phyloP scores from a whole-genome alignment of 208 protist genomes.

The Naegleria fowleri region DNA sequence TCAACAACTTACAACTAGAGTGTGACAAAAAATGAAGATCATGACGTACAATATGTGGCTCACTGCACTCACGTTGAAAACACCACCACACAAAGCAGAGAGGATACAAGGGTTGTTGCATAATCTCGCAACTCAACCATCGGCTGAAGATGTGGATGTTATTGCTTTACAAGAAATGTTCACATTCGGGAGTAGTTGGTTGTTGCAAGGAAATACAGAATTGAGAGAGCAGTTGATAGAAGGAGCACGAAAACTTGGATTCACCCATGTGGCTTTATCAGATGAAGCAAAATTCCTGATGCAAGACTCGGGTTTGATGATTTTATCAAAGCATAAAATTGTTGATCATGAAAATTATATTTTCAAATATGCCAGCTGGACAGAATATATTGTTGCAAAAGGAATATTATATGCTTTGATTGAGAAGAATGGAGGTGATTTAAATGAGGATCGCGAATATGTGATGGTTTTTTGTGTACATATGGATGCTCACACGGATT shows the following conservation, averaged over 20 bases:
- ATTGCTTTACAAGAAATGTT: neutral
- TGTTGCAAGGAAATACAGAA: neutral
- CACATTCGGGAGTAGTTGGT: neutral
- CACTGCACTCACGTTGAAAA: neutral
- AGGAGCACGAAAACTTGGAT: neutral
- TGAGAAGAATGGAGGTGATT: neutral
- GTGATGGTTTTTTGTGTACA: neutral
- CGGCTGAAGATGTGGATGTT: neutral
- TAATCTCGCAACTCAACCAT: neutral
- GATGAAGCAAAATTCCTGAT: neutral
- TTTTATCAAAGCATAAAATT: neutral
- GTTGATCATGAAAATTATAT: neutral
- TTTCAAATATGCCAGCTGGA: neutral
- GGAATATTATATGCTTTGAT: neutral
- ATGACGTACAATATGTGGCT: neutral
- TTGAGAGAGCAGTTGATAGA: neutral
- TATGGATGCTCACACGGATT: neutral
- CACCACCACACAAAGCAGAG: neutral
- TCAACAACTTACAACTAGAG: too few relatives aligned
- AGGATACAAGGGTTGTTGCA: neutral
- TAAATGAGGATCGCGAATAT: neutral
- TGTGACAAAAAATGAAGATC: neutral
- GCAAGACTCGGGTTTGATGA: neutral
- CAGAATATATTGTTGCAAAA: neutral
- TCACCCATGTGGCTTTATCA: neutral